phyloP scores from a whole-genome alignment of 2,329 filamentous ascomycete species.

The Podosphaera xanthii region DNA sequence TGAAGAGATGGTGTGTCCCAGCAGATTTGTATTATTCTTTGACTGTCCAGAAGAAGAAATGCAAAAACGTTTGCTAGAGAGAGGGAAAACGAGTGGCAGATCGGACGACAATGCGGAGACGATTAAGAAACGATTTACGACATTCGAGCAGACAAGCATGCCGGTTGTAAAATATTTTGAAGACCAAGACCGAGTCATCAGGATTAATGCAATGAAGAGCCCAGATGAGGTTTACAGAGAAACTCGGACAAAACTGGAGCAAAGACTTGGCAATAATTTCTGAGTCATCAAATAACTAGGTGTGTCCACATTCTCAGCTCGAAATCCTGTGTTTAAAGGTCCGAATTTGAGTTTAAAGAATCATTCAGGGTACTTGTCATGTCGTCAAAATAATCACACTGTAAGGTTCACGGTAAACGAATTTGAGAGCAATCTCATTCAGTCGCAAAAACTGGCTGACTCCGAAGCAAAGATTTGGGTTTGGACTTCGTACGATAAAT shows the following conservation, averaged over 20 bases:
- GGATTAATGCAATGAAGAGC: constrained; percentile 45
- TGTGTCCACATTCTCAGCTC: too few relatives aligned
- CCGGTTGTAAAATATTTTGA: constrained; percentile 79
- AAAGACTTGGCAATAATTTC: constrained; percentile 25
- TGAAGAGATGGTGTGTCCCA: constrained; percentile 68
- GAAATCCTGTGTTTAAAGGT: too few relatives aligned
- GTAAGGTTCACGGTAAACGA: too few relatives aligned
- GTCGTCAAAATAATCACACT: too few relatives aligned
- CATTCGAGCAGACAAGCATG: constrained; percentile 92
- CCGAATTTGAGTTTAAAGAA: too few relatives aligned
- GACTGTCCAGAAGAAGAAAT: constrained; percentile 82
- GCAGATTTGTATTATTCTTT: constrained; percentile 75
- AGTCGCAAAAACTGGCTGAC: too few relatives aligned
- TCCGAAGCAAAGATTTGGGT: too few relatives aligned
- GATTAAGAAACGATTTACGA: constrained; percentile 89
- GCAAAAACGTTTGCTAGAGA: constrained; percentile 60
- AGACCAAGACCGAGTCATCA: constrained; percentile 54
- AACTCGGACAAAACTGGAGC: constrained; percentile 27
- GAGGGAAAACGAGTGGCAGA: constrained; percentile 79
- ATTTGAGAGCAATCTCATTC: too few relatives aligned
- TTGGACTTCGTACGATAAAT: too few relatives aligned
- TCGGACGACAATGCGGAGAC: constrained; percentile 86
- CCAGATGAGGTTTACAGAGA: constrained; percentile 38
- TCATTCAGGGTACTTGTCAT: too few relatives aligned
- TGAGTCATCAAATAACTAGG: constrained; percentile 5